These are phyloP conservation scores for Punctularia strigosozonata DNA, from an alignment of 768 basidiomycete genomes.

Conservation along the genomic window DNA sequence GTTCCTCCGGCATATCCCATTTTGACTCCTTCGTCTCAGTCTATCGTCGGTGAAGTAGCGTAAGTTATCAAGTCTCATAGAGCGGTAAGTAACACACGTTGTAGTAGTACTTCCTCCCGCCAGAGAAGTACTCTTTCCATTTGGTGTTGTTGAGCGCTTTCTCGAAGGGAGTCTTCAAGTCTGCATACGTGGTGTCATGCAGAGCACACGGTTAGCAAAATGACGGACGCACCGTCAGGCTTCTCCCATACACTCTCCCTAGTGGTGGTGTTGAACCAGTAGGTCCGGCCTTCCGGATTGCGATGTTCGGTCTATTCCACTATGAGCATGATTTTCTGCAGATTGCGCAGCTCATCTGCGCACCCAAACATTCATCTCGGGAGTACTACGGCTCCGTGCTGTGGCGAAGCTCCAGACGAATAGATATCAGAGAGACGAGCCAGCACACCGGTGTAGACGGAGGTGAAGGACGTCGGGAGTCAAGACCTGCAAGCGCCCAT, in stretches of 20 bases:
- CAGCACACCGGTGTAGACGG: too few relatives aligned
- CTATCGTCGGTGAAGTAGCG: constrained; percentile 23
- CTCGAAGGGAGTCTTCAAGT: constrained; percentile 88
- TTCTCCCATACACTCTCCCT: constrained; percentile 98
- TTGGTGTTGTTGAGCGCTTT: constrained; percentile 81
- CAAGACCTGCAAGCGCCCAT: too few relatives aligned
- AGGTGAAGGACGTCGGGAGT: too few relatives aligned
- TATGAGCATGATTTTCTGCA: too few relatives aligned
- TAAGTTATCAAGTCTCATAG: not conserved
- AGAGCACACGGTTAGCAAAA: constrained; percentile 4
- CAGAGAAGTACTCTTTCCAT: constrained; percentile 96
- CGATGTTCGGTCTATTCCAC: constrained; percentile 93
- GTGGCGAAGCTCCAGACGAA: too few relatives aligned
- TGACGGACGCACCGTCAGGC: constrained; percentile 59
- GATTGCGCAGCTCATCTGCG: too few relatives aligned
- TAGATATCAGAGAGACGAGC: too few relatives aligned
- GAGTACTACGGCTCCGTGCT: too few relatives aligned
- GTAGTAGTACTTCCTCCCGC: constrained; percentile 85
- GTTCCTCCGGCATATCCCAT: constrained; percentile 96
- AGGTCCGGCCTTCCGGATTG: constrained; percentile 93
- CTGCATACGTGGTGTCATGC: constrained; percentile 21
- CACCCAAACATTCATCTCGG: too few relatives aligned
- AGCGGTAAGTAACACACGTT: constrained; percentile 37
- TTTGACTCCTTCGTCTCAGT: constrained; percentile 86
- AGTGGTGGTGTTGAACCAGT: constrained; percentile 89